A percentile compares a stretch with the other conserved stretches of the same genome.
Evolutionary conservation across 768 basidiomycete species (phyloP).

Genomic region (Boletus fagicola): DNA sequence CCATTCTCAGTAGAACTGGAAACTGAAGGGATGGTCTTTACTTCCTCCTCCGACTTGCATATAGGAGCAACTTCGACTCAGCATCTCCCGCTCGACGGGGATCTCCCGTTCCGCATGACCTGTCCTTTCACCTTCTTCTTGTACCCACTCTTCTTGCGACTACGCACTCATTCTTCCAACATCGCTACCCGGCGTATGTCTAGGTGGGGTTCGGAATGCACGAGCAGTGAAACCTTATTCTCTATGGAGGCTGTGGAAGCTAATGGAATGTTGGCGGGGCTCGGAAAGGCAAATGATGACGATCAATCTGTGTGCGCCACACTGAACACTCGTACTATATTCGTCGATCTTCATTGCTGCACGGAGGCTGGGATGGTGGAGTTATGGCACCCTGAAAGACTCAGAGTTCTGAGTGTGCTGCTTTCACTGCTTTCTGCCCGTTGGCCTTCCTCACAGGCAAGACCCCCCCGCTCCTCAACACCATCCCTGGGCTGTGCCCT

Average conservation of each 20-base stretch:
- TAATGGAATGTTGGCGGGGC: conserved; percentile 41
- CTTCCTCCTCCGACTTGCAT: conserved; percentile 43
- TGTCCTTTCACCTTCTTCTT: conserved; percentile 42
- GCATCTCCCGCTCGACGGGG: conserved; percentile 30
- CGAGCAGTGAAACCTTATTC: conserved; percentile 49
- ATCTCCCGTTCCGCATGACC: conserved; percentile 46
- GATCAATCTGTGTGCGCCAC: conserved; percentile 36
- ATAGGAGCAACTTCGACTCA: conserved; percentile 22
- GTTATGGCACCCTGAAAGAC: conserved; percentile 61
- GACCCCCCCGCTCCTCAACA: conserved; percentile 25
- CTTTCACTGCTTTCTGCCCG: conserved; percentile 38
- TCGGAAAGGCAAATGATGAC: conserved; percentile 52
- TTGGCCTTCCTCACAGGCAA: conserved; percentile 11
- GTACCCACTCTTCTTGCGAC: conserved; percentile 52
- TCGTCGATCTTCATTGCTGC: conserved; percentile 46
- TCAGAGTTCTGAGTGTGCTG: conserved; percentile 53
- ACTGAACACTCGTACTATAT: conserved; percentile 42
- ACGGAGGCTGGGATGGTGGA: conserved; percentile 63
- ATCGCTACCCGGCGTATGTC: conserved; percentile 30
- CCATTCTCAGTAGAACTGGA: conserved; percentile 56
- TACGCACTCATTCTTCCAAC: conserved; percentile 38
- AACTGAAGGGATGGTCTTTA: conserved; percentile 49
- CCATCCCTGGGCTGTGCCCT: conserved; percentile 56
- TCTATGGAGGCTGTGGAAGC: conserved; percentile 59
- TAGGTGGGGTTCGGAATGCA: conserved; percentile 35